Evolutionary conservation across 2,329 filamentous ascomycete species (phyloP).

Genomic region (Alternaria longipes): DNA sequence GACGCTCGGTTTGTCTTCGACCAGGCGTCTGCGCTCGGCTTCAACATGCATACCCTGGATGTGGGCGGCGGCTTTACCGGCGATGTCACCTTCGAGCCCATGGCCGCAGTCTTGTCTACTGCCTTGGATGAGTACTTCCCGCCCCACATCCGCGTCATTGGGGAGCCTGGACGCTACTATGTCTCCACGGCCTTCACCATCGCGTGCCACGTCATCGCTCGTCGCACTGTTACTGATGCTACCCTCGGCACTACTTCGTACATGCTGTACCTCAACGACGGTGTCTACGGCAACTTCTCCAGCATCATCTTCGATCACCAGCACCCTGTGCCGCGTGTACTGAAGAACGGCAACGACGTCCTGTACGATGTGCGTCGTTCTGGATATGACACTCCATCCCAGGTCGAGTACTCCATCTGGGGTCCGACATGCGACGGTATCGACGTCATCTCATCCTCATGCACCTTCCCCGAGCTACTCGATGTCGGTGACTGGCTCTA

Average conservation of each 20-base stretch:
- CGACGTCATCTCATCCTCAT: constrained; percentile 87
- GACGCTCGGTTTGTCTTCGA: constrained; percentile 92
- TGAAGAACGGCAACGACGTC: constrained; percentile 69
- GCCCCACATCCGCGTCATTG: constrained; percentile 83
- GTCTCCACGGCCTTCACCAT: constrained; percentile 93
- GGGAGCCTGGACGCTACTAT: constrained; percentile 96
- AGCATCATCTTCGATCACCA: constrained; percentile 99
- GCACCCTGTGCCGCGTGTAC: constrained; percentile 82
- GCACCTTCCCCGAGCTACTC: constrained; percentile 77
- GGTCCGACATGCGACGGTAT: constrained; percentile 98
- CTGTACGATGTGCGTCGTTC: constrained; percentile 60
- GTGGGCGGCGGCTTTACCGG: constrained; percentile 93
- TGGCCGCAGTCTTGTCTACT: constrained; percentile 80
- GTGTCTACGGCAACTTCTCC: constrained; percentile 97
- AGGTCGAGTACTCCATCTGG: constrained; percentile 93
- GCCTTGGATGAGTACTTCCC: constrained; percentile 92
- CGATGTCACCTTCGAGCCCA: constrained; percentile 90
- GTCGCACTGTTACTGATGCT: constrained; percentile 83
- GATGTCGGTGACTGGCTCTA: constrained; percentile 98
- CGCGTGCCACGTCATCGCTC: constrained; percentile 94
- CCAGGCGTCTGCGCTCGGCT: constrained; percentile 79
- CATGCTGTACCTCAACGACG: constrained; percentile 98
- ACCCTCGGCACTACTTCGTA: constrained; percentile 74
- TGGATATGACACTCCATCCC: constrained; percentile 58
- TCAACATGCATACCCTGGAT: constrained; percentile 85